Conservation (phyloP, 1,139 yeast genomes). For the Candida sp. region DNA sequence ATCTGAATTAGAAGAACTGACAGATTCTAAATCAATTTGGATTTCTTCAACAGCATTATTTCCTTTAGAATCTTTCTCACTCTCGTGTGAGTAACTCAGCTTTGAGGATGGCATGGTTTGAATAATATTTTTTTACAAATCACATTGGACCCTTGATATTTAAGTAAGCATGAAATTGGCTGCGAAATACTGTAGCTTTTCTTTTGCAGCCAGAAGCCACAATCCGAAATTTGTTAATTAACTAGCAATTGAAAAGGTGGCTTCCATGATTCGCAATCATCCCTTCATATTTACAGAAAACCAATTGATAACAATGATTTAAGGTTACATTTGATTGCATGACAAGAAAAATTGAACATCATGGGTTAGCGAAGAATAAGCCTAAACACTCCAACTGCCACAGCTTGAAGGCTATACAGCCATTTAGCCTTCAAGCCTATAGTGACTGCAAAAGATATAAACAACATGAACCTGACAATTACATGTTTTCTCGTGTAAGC, state of each 20-base stretch:
- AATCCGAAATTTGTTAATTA: neutral
- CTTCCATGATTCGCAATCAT: neutral
- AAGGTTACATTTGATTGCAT: too few relatives aligned
- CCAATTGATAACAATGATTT: neutral
- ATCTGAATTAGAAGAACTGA: neutral
- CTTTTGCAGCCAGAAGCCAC: constrained; percentile 3
- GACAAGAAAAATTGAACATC: too few relatives aligned
- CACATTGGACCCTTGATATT: neutral
- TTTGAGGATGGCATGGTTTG: neutral
- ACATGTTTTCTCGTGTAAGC: too few relatives aligned
- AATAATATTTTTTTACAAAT: neutral
- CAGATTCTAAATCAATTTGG: neutral
- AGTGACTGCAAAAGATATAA: too few relatives aligned
- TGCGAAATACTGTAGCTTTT: neutral
- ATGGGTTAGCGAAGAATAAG: too few relatives aligned
- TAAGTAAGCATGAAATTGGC: neutral
- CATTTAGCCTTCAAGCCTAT: too few relatives aligned
- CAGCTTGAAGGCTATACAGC: too few relatives aligned
- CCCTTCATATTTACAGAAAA: neutral
- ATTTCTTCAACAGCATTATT: constrained; percentile 1
- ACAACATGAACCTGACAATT: too few relatives aligned
- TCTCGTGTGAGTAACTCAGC: too few relatives aligned
- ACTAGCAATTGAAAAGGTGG: neutral
- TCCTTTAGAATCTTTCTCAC: neutral
- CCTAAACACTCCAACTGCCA: too few relatives aligned